Evolutionary conservation across 208 protist species (phyloP).

Genomic region (Trypanosoma lewisi): DNA sequence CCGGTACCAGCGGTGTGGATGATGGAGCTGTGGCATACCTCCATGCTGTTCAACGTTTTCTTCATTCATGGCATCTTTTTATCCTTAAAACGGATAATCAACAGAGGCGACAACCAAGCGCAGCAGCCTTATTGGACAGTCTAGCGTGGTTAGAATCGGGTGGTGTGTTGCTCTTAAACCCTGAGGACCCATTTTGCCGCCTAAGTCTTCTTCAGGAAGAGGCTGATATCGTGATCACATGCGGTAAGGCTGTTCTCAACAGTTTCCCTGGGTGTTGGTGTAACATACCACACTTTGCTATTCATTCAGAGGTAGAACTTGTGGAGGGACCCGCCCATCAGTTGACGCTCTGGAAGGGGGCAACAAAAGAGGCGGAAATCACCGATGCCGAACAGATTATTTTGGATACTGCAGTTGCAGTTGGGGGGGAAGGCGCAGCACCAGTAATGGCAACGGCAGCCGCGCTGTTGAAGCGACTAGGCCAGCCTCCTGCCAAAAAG

Average conservation of each 20-base stretch:
- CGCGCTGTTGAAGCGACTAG: conserved; percentile 2
- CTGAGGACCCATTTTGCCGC: conserved; percentile 49
- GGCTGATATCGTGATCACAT: conserved; percentile 63
- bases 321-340: neutral
- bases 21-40: conserved; percentile 29
- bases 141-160: conserved; percentile 44
- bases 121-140: conserved; percentile 10
- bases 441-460: conserved; percentile 5
- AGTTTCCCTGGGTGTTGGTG: conserved; percentile 25
- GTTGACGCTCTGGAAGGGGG: neutral
- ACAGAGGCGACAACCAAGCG: conserved; percentile 10
- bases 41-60: conserved; percentile 44
- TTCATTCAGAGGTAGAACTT: conserved; percentile 20
- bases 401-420: neutral
- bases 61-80: conserved; percentile 47
- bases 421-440: neutral
- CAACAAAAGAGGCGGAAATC: neutral
- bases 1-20: conserved; percentile 29
- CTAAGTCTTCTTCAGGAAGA: conserved; percentile 50
- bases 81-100: conserved; percentile 19
- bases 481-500: neutral
- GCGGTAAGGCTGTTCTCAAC: conserved; percentile 49
- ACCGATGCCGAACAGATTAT: neutral
- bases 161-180: conserved; percentile 57
- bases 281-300: neutral